Conservation (phyloP, 192 early-diverging fungal genomes). For the Helicostylum pulchrum region DNA sequence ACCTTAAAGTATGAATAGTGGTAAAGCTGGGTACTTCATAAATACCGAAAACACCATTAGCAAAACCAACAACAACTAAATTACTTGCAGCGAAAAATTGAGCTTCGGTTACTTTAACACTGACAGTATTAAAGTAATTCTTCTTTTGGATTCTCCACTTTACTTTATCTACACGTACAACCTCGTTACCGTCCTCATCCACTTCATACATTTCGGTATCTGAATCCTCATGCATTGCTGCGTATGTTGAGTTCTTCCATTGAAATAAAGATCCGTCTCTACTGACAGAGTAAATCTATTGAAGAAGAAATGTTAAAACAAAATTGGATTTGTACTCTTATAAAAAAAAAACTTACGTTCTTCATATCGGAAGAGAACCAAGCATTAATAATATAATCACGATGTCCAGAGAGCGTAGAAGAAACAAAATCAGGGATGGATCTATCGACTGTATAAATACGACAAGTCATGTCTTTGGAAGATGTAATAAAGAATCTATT, state of each 20-base stretch:
- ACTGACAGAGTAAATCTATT: slow-evolving; percentile 77
- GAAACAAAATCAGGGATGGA: slow-evolving; percentile 65
- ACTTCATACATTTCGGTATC: slow-evolving; percentile 58
- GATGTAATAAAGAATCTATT: slow-evolving; percentile 49
- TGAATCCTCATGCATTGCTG: slow-evolving; percentile 44
- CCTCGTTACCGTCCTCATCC: slow-evolving; percentile 41
- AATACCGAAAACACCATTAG: slow-evolving; percentile 93
- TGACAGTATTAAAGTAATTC: slow-evolving; percentile 81
- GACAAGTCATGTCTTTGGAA: slow-evolving; percentile 82
- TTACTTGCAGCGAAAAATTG: slow-evolving; percentile 70
- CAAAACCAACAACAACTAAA: slow-evolving; percentile 87
- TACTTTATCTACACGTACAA: slow-evolving; percentile 32
- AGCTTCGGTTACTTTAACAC: slow-evolving; percentile 74
- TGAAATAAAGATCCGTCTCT: slow-evolving; percentile 87
- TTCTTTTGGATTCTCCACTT: slow-evolving; percentile 56
- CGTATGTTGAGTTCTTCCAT: slow-evolving; percentile 56
- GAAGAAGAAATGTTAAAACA: too few species aligned
- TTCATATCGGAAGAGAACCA: slow-evolving; percentile 73
- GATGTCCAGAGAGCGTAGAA: slow-evolving; percentile 80
- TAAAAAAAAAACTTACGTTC: slow-evolving; percentile 21
- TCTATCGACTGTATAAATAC: slow-evolving; percentile 69
- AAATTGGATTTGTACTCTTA: not conserved
- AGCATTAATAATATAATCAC: slow-evolving; percentile 76
- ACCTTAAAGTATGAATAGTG: slow-evolving; percentile 93
- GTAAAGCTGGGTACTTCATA: slow-evolving; percentile 96